Evolutionary conservation across 2,329 filamentous ascomycete genomes (phyloP).

Genomic region (Pseudophaeomoniella oleicola): DNA sequence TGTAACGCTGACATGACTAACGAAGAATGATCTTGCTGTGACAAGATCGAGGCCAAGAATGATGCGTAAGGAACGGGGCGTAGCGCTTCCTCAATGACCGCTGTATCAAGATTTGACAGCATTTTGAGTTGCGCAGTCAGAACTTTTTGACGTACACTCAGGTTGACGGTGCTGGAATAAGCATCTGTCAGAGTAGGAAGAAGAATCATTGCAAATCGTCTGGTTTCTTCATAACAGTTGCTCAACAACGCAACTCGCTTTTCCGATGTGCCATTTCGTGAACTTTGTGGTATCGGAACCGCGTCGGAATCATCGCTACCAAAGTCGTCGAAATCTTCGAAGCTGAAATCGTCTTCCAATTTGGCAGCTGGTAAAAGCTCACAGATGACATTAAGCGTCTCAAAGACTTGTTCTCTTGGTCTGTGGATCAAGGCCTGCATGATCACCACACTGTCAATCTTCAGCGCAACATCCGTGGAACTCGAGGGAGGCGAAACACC

Average conservation of each 20-base stretch:
- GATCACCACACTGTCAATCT: slow-evolving; percentile 90
- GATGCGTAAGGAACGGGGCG: slow-evolving; percentile 87
- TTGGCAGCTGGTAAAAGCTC: slow-evolving; percentile 73
- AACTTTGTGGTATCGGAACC: slow-evolving; percentile 13
- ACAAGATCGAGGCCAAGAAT: slow-evolving; percentile 85
- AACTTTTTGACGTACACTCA: slow-evolving; percentile 88
- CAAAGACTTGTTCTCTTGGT: slow-evolving; percentile 87
- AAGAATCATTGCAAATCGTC: slow-evolving; percentile 81
- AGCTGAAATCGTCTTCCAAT: slow-evolving; percentile 34
- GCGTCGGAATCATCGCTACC: slow-evolving; percentile 30
- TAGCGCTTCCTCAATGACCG: slow-evolving; percentile 72
- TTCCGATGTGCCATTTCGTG: slow-evolving; percentile 31
- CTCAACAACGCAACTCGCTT: slow-evolving; percentile 70
- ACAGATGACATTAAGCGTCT: slow-evolving; percentile 94
- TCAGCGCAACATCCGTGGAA: slow-evolving; percentile 62
- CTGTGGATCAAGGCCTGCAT: slow-evolving; percentile 98
- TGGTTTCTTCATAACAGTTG: slow-evolving; percentile 72
- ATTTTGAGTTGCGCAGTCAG: slow-evolving; percentile 94
- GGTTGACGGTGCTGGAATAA: slow-evolving; percentile 93
- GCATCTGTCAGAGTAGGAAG: slow-evolving; percentile 92
- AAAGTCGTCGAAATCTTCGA: slow-evolving; percentile 2
- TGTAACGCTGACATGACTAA: slow-evolving; percentile 79
- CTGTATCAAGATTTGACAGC: slow-evolving; percentile 82
- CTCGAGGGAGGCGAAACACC: slow-evolving; percentile 73
- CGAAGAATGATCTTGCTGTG: slow-evolving; percentile 81